These are phyloP conservation scores for Xylaria sp. DNA, from an alignment of 2,329 filamentous ascomycete genomes.

Conservation along the genomic window DNA sequence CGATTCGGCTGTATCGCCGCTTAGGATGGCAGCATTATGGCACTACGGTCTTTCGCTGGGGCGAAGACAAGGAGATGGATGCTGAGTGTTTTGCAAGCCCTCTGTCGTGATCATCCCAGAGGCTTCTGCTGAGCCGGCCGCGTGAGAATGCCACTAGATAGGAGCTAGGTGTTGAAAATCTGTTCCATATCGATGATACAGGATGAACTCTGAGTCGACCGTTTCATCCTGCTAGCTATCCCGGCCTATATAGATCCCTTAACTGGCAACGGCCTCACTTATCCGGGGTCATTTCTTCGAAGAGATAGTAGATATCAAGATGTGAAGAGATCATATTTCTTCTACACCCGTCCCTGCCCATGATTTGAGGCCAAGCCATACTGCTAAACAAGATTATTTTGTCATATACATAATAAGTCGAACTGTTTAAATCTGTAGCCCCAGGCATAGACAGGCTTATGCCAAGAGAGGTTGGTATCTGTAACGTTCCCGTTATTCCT, in stretches of 20 bases:
- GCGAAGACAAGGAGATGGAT: conserved; percentile 33
- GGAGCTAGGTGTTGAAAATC: not conserved
- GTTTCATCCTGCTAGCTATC: conserved; percentile 1
- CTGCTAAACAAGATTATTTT: not conserved
- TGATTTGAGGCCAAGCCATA: not conserved
- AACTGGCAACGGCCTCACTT: not conserved
- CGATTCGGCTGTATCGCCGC: conserved; percentile 38
- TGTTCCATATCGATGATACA: not conserved
- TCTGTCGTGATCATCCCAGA: conserved; percentile 7
- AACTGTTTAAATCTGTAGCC: not conserved
- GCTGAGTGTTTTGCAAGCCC: conserved; percentile 37
- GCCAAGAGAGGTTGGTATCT: not conserved
- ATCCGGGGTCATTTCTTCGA: not conserved
- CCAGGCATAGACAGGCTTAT: not conserved
- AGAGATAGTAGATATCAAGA: not conserved
- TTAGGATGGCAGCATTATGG: conserved; percentile 38
- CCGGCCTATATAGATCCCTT: not conserved
- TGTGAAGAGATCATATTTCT: not conserved
- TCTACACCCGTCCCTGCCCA: not conserved
- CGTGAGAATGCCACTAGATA: not conserved
- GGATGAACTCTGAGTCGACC: not conserved
- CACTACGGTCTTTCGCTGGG: conserved; percentile 36
- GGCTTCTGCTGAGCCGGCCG: not conserved
- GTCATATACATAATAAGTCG: not conserved
- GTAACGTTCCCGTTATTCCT: not conserved